Evolutionary conservation across 208 protist species (phyloP).

Genomic region (Crithidia mellificae): DNA sequence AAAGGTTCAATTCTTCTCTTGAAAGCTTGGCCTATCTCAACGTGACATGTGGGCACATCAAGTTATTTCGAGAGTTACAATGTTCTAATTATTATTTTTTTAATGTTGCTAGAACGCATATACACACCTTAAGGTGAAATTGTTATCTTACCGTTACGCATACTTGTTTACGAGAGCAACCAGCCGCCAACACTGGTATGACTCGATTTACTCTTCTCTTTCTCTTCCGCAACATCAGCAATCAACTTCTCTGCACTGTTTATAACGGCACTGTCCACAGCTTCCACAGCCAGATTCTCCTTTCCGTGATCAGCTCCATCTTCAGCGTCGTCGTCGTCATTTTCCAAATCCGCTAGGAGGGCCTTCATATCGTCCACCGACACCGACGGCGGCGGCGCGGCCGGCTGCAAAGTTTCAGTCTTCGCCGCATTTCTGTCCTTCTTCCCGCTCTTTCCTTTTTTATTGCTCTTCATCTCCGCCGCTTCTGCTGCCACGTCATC

Average conservation of each 20-base stretch:
- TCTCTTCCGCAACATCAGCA: not conserved
- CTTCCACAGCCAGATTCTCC: too few relatives aligned
- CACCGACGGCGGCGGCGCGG: constrained; percentile 10
- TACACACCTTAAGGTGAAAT: too few relatives aligned
- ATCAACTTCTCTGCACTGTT: not conserved
- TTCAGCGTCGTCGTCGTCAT: constrained; percentile 4
- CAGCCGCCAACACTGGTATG: too few relatives aligned
- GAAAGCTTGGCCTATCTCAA: too few relatives aligned
- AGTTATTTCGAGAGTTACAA: too few relatives aligned
- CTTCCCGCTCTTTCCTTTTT: not conserved
- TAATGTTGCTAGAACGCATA: too few relatives aligned
- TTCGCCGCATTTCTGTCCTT: not conserved
- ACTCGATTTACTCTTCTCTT: not conserved
- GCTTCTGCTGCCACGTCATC: not conserved
- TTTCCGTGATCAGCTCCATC: not conserved
- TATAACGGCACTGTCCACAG: too few relatives aligned
- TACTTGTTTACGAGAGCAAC: constrained; percentile 1
- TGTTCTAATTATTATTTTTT: too few relatives aligned
- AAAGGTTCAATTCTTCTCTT: too few relatives aligned
- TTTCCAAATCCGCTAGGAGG: constrained; percentile 50
- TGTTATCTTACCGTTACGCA: too few relatives aligned
- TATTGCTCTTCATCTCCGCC: constrained; percentile 1
- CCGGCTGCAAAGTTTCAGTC: not conserved
- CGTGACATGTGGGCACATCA: too few relatives aligned
- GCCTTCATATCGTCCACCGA: constrained; percentile 64